Evolutionary conservation across 2,329 filamentous ascomycete genomes (phyloP).

Genomic region (Ceratocystis smalleyi): DNA sequence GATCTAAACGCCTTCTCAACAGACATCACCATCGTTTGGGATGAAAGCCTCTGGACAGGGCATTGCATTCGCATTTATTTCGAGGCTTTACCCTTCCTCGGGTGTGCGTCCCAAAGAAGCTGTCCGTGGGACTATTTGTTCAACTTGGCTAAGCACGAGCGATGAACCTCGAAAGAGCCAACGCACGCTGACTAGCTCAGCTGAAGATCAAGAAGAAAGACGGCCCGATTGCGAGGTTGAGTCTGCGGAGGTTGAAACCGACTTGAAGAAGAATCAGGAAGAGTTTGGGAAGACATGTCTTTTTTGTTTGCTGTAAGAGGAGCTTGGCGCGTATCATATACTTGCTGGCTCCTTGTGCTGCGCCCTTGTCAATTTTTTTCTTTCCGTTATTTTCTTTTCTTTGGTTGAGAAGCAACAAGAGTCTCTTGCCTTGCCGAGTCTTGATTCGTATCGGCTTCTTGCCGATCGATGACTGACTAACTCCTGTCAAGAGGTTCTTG

Average conservation of each 20-base stretch:
- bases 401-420: background rate
- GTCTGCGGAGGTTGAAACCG: background rate
- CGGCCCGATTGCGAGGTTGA: background rate
- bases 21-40: no score
- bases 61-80: no score
- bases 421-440: background rate
- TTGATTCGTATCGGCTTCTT: background rate
- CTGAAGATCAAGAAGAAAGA: background rate
- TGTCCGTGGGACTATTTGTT: no score
- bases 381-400: background rate
- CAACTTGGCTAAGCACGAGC: no score
- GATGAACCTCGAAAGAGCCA: no score
- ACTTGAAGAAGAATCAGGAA: slow-evolving; percentile 14
- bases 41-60: no score
- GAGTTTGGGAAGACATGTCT: slow-evolving; percentile 9
- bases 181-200: background rate
- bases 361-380: background rate
- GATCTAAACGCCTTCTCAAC: no score
- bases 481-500: background rate
- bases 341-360: background rate
- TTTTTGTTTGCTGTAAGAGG: no score
- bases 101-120: no score
- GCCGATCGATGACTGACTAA: no score
- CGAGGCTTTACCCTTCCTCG: no score
- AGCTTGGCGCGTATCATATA: no score